phyloP scores from a whole-genome alignment of 2,329 filamentous ascomycete genomes.

The Alternaria alternata region DNA sequence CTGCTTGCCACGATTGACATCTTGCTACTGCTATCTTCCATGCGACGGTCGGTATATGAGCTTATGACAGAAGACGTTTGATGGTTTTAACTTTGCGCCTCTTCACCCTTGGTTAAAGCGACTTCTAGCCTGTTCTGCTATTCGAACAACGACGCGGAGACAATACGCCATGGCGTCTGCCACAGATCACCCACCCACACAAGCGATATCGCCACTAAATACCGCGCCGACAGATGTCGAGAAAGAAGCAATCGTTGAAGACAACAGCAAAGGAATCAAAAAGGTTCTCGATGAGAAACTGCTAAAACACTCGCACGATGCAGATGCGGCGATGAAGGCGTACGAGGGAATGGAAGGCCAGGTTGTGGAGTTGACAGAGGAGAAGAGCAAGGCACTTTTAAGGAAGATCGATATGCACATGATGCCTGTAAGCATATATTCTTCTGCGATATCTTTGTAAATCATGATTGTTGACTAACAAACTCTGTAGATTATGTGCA shows the following conservation, averaged over 20 bases:
- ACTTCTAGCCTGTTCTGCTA: background rate
- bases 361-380: constrained; percentile 62
- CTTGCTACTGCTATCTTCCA: background rate
- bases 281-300: constrained; percentile 34
- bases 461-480: background rate
- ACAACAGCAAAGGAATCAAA: constrained; percentile 12
- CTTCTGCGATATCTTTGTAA: background rate
- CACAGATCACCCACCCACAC: background rate
- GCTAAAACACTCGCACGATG: constrained; percentile 63
- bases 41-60: background rate
- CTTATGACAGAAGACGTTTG: background rate
- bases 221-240: constrained; percentile 17
- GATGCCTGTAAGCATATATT: constrained; percentile 57
- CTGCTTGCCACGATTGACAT: background rate
- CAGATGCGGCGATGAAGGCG: constrained; percentile 68
- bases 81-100: background rate
- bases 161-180: constrained; percentile 10
- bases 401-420: constrained; percentile 68
- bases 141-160: background rate
- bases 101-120: background rate
- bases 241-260: constrained; percentile 24
- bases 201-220: background rate
- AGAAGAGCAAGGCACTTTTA: constrained; percentile 67
- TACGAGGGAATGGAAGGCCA: constrained; percentile 60
- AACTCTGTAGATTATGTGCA: constrained; percentile 59